phyloP scores from a whole-genome alignment of 2,329 filamentous ascomycete species.

The Cordyceps cicadae region DNA sequence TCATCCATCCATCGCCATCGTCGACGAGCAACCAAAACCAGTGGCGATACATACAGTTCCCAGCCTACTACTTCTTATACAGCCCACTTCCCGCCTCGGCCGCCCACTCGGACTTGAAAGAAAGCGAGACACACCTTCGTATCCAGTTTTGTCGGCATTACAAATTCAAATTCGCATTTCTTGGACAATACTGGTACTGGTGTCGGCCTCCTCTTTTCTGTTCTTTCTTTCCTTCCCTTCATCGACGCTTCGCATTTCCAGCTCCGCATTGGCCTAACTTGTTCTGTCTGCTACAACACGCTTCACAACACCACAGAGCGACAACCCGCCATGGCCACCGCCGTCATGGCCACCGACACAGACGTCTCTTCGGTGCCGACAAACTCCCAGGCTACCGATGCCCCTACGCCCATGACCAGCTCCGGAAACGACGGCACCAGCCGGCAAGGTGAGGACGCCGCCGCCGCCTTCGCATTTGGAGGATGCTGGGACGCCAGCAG shows the following conservation, averaged over 20 bases:
- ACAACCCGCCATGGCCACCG: neutral
- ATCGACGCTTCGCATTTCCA: neutral
- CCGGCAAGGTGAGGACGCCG: slow-evolving; percentile 4
- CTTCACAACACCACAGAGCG: neutral
- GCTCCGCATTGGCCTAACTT: neutral
- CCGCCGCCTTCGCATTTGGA: neutral
- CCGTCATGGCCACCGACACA: slow-evolving; percentile 10
- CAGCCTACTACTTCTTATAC: neutral
- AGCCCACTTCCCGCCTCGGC: slow-evolving; percentile 9
- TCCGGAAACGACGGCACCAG: slow-evolving; percentile 9
- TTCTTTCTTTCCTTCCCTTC: neutral
- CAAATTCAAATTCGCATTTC: too few relatives aligned
- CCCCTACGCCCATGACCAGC: slow-evolving; percentile 11
- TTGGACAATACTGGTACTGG: too few relatives aligned
- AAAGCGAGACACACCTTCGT: too few relatives aligned
- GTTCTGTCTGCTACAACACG: neutral
- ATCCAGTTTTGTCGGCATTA: too few relatives aligned
- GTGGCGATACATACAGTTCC: neutral
- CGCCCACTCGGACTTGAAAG: neutral
- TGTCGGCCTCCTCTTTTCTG: neutral
- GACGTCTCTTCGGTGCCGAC: slow-evolving; percentile 11
- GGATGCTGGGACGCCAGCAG: slow-evolving; percentile 7
- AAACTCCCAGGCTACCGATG: slow-evolving; percentile 7
- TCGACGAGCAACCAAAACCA: neutral
- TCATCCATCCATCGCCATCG: neutral